Evolutionary conservation across 2,329 filamentous ascomycete genomes (phyloP).

Genomic region (Elsinoe arachidis): DNA sequence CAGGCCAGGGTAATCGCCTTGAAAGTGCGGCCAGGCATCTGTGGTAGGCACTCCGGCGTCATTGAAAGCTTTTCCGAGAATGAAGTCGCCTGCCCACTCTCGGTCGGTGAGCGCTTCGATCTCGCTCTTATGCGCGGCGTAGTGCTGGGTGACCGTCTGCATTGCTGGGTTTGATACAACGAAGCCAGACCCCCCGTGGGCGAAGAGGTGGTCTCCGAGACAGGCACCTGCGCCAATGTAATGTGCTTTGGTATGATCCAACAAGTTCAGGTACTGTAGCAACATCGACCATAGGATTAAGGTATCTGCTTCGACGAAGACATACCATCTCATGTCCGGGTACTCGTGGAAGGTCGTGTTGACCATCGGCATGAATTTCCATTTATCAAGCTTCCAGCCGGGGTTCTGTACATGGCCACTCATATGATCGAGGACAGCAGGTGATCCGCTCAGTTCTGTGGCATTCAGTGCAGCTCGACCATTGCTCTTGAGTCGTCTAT

Average conservation of each 20-base stretch:
- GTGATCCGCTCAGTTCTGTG: slow-evolving; percentile 19
- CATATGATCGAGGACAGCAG: neutral
- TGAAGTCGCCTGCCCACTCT: slow-evolving; percentile 25
- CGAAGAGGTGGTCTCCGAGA: slow-evolving; percentile 32
- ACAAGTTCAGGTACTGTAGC: slow-evolving; percentile 31
- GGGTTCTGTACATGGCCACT: slow-evolving; percentile 25
- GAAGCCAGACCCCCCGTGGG: slow-evolving; percentile 36
- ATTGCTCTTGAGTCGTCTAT: slow-evolving; percentile 19
- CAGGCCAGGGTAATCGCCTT: slow-evolving; percentile 23
- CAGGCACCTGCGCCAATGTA: slow-evolving; percentile 34
- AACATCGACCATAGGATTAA: slow-evolving; percentile 45
- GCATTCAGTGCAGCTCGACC: slow-evolving; percentile 17
- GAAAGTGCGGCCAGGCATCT: slow-evolving; percentile 23
- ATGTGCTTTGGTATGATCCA: slow-evolving; percentile 34
- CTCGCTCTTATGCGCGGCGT: slow-evolving; percentile 30
- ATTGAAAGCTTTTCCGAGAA: slow-evolving; percentile 22
- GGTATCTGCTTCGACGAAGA: slow-evolving; percentile 52
- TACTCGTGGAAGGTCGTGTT: slow-evolving; percentile 22
- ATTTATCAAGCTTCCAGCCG: slow-evolving; percentile 36
- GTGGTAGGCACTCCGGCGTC: slow-evolving; percentile 20
- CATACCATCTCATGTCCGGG: slow-evolving; percentile 48
- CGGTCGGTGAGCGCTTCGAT: slow-evolving; percentile 21
- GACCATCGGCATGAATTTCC: slow-evolving; percentile 48
- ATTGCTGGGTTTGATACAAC: slow-evolving; percentile 35
- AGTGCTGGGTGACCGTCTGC: slow-evolving; percentile 27